These are phyloP conservation scores for Skeletonema marinoi DNA, from an alignment of 108 stramenopile species.

Conservation along the genomic window DNA sequence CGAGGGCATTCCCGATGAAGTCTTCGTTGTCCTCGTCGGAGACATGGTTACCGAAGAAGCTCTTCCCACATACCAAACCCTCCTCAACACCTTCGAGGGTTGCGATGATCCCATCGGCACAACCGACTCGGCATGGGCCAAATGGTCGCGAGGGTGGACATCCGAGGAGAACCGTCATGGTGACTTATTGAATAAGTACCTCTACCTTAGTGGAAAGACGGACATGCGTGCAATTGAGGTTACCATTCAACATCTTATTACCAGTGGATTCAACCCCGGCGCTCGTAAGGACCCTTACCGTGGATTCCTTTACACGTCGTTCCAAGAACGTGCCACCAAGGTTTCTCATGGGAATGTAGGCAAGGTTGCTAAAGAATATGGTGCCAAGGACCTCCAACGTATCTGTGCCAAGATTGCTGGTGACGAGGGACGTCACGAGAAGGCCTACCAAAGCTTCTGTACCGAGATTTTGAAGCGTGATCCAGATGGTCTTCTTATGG, in stretches of 20 bases:
- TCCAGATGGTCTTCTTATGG: constrained; percentile 82
- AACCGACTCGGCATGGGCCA: constrained; percentile 82
- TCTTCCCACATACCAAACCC: constrained; percentile 91
- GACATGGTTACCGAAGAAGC: constrained; percentile 96
- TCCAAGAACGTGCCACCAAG: constrained; percentile 93
- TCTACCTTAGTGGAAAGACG: constrained; percentile 82
- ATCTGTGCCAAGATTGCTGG: constrained; percentile 93
- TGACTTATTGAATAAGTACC: constrained; percentile 91
- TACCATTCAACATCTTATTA: constrained; percentile 93
- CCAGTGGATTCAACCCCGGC: constrained; percentile 87
- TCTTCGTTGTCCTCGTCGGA: constrained; percentile 87
- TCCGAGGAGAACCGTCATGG: constrained; percentile 94
- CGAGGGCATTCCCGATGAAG: constrained; percentile 73
- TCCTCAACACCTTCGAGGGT: constrained; percentile 93
- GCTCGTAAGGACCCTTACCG: constrained; percentile 92
- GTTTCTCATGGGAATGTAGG: constrained; percentile 88
- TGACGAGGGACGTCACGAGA: constrained; percentile 92
- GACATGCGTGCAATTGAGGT: constrained; percentile 92
- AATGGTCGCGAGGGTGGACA: constrained; percentile 92
- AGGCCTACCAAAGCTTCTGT: constrained; percentile 87
- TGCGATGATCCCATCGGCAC: constrained; percentile 92
- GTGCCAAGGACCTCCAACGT: constrained; percentile 67
- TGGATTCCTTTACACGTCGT: constrained; percentile 94
- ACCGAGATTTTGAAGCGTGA: constrained; percentile 86
- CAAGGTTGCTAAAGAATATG: constrained; percentile 69